Conservation (phyloP, 106 monocot genomes). For the Triglochin maritima region DNA sequence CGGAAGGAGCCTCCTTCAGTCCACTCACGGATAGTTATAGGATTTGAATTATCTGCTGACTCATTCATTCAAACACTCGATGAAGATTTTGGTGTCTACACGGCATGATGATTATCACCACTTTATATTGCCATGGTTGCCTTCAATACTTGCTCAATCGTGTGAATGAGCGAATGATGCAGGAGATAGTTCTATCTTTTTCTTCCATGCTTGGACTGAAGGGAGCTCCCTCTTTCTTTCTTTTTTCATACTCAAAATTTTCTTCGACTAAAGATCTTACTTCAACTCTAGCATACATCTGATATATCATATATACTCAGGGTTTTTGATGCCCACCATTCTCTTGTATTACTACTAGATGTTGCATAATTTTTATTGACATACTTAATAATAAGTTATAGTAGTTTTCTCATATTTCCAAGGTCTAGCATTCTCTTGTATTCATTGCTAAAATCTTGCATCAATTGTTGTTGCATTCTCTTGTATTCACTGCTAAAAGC, state of each 20-base stretch:
- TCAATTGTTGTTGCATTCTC: too few species aligned
- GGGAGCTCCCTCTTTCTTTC: slow-evolving; percentile 6
- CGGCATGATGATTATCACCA: background rate
- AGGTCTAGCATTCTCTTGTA: background rate
- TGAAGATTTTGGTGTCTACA: background rate
- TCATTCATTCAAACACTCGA: slow-evolving; percentile 15
- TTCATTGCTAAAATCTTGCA: background rate
- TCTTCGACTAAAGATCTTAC: too few species aligned
- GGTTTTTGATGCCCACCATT: too few species aligned
- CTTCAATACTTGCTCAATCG: background rate
- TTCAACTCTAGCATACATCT: too few species aligned
- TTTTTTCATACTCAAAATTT: background rate
- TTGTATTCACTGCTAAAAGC: too few species aligned
- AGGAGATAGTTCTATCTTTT: slow-evolving; percentile 9
- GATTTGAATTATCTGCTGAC: slow-evolving; percentile 8
- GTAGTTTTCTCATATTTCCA: too few species aligned
- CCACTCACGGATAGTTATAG: slow-evolving; percentile 9
- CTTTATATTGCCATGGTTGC: background rate
- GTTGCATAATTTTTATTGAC: too few species aligned
- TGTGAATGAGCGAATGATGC: slow-evolving; percentile 18
- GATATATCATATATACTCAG: too few species aligned
- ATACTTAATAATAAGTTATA: too few species aligned
- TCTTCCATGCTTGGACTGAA: slow-evolving; percentile 14
- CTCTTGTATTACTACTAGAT: too few species aligned
- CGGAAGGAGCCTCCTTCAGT: slow-evolving; percentile 5